phyloP scores from a whole-genome alignment of 805 yeast species.

The Teunomyces atbi region DNA sequence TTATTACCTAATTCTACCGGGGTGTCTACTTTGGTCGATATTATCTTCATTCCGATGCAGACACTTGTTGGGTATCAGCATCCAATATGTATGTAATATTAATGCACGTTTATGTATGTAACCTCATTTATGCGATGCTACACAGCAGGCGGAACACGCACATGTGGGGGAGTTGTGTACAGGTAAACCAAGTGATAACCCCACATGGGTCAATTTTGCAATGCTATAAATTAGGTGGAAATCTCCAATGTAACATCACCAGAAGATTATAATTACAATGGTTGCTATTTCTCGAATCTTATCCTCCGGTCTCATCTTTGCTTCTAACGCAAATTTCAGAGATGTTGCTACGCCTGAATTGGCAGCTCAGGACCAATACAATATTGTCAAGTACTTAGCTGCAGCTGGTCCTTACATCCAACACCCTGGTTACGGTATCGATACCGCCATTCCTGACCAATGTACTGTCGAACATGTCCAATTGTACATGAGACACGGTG shows the following conservation, averaged over 20 bases:
- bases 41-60: not conserved
- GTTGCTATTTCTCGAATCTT: conserved; percentile 21
- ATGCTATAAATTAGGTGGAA: not conserved
- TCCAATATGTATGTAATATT: not conserved
- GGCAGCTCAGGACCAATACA: conserved; percentile 25
- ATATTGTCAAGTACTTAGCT: conserved; percentile 23
- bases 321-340: conserved; percentile 17
- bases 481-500: conserved; percentile 75
- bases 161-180: no score
- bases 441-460: conserved; percentile 28
- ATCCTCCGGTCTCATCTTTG: conserved; percentile 24
- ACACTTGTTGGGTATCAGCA: not conserved
- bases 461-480: conserved; percentile 68
- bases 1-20: not conserved
- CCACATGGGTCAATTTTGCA: conserved; percentile 2
- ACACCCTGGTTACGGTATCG: conserved; percentile 24
- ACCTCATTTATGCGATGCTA: not conserved
- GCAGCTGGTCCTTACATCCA: conserved; percentile 27
- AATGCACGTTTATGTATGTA: not conserved
- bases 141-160: no score
- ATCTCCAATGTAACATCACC: not conserved
- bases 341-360: conserved; percentile 26
- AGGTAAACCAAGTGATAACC: not conserved
- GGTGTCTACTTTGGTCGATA: not conserved
- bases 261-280: conserved; percentile 9